Evolutionary conservation across 2,329 filamentous ascomycete species (phyloP).

Genomic region (Emericellopsis cladophorae): DNA sequence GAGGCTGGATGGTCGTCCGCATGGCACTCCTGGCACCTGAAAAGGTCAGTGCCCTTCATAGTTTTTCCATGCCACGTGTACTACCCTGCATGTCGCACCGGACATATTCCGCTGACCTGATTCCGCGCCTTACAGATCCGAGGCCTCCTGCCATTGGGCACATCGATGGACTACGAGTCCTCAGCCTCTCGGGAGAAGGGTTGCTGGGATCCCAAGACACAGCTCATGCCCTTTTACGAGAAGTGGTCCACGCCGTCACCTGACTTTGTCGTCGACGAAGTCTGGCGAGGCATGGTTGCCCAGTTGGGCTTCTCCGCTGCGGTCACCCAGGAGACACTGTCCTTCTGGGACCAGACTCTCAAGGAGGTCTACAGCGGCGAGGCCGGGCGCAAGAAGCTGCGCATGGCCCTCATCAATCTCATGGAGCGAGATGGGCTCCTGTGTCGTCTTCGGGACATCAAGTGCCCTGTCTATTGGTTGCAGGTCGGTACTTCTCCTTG

Average conservation of each 20-base stretch:
- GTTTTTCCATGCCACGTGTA: too few relatives aligned
- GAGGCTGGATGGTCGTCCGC: slow-evolving; percentile 35
- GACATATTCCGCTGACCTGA: neutral
- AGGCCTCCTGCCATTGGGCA: slow-evolving; percentile 34
- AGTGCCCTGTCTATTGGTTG: slow-evolving; percentile 39
- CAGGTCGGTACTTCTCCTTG: slow-evolving; percentile 20
- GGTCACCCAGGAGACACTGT: slow-evolving; percentile 19
- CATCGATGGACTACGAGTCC: slow-evolving; percentile 41
- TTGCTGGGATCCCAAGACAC: slow-evolving; percentile 33
- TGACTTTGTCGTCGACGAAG: slow-evolving; percentile 32
- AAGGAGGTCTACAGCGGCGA: slow-evolving; percentile 34
- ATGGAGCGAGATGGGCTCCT: slow-evolving; percentile 34
- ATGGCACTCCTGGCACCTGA: slow-evolving; percentile 38
- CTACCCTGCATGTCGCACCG: neutral
- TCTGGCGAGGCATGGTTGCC: slow-evolving; percentile 30
- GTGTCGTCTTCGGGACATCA: slow-evolving; percentile 29
- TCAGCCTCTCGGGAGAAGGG: slow-evolving; percentile 27
- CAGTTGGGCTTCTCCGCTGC: slow-evolving; percentile 30
- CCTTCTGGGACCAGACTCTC: slow-evolving; percentile 33
- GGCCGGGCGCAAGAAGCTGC: slow-evolving; percentile 32
- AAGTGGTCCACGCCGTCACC: slow-evolving; percentile 24
- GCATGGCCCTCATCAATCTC: slow-evolving; percentile 30
- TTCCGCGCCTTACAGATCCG: slow-evolving; percentile 21
- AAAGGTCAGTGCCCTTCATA: slow-evolving; percentile 17
- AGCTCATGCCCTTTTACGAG: slow-evolving; percentile 27